Base-by-base conservation (phyloP, 768 basidiomycete species). In the Coprinopsis strossmayeri region DNA sequence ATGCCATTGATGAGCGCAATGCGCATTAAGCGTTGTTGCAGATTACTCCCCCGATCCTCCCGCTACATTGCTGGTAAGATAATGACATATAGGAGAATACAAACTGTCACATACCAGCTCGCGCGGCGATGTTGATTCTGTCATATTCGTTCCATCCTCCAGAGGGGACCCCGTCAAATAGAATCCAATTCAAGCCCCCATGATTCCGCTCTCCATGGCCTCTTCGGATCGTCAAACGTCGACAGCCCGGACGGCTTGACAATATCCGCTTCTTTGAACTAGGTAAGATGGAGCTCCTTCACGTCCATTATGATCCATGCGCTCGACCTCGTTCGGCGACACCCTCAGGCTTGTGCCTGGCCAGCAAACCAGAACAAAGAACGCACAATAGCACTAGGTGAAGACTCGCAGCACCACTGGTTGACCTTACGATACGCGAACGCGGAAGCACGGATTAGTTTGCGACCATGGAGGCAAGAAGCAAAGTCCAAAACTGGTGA, bases 1-100 rank as follows among this genome's bases (percentile, higher is more conserved):
- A 63, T 61, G 59, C 53, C 41, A n/a, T n/a, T n/a, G n/a, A n/a
- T n/a, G n/a, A n/a, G n/a, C n/a, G n/a, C n/a, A n/a, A n/a, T n/a
- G n/a, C n/a, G n/a, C n/a, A n/a, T n/a, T n/a, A 46, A 57, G 58
- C 60, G 57, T 51, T n/a, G 28, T 44, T 44, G 3, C 48, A 49
- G 30, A 34, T 28, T 27, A 26, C 34, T 32, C 34, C 34, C 49
- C 49, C 49, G 49, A 50, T 50, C 23, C 32, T 38, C 15, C 42
- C 49, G 23, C 32, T 45, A 23, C 5, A 42, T 18, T 10, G 37
- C 17, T 7, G 7, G 30, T 32, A 15, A 15, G 30, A 7, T 7
- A 7, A 32, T 32, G 30, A 15, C 9, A 15, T 32, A 32, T 32
- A 32, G 30, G 30, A 32, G 30, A 32, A 7, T 7, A 32, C 15